Evolutionary conservation across 208 protist species (phyloP).

Genomic region (Leptomonas seymouri): DNA sequence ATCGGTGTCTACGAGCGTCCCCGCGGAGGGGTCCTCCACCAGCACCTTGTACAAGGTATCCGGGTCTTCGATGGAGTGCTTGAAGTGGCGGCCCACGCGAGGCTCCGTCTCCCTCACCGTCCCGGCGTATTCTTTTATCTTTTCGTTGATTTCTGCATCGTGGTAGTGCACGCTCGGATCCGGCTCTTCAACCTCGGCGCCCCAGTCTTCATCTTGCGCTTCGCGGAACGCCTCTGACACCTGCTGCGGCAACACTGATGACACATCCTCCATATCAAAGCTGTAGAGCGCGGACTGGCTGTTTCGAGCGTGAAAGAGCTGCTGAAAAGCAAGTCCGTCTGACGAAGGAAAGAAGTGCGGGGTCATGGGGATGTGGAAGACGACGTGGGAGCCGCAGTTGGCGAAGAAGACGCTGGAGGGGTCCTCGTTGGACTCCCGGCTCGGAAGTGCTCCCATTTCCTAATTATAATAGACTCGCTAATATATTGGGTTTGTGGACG

Average conservation of each 20-base stretch:
- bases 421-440: conserved; percentile 58
- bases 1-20: conserved; percentile 49
- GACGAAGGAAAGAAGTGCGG: conserved; percentile 55
- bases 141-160: conserved; percentile 32
- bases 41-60: conserved; percentile 31
- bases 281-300: conserved; percentile 60
- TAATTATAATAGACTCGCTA: neutral
- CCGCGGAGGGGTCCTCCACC: conserved; percentile 21
- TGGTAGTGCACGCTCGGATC: conserved; percentile 51
- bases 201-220: conserved; percentile 39
- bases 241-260: conserved; percentile 20
- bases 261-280: conserved; percentile 42
- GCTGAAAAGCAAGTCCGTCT: conserved; percentile 50
- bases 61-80: conserved; percentile 33
- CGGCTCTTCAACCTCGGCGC: conserved; percentile 34
- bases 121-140: conserved; percentile 12
- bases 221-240: conserved; percentile 30
- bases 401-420: conserved; percentile 46
- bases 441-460: conserved; percentile 63
- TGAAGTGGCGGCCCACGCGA: conserved; percentile 16
- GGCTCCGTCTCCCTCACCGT: neutral
- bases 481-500: too few species aligned
- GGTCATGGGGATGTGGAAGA: conserved; percentile 58
- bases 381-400: conserved; percentile 42
- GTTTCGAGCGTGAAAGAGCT: conserved; percentile 49